Percentiles rank a stretch among this genome's conserved stretches.
Evolutionary conservation across 2,329 filamentous ascomycete genomes (phyloP).

Genomic region (Grosmannia serpens): DNA sequence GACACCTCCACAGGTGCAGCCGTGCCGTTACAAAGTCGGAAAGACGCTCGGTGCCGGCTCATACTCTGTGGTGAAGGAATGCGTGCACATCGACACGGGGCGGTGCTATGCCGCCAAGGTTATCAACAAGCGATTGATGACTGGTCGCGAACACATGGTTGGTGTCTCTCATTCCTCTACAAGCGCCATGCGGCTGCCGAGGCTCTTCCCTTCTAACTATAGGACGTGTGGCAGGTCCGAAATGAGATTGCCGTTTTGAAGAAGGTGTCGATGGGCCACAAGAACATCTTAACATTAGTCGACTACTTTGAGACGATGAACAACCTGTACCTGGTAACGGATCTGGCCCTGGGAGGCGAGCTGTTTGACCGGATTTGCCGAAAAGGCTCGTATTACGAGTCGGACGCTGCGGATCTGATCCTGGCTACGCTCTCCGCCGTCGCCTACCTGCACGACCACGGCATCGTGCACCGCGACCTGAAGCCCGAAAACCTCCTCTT

Average conservation of each 20-base stretch:
- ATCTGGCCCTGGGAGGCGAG: conserved; percentile 90
- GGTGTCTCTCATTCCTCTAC: conserved; percentile 10
- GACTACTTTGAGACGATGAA: conserved; percentile 99
- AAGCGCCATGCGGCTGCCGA: background rate
- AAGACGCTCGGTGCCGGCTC: conserved; percentile 95
- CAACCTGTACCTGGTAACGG: conserved; percentile 95
- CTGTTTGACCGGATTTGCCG: conserved; percentile 97
- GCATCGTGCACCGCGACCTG: conserved; percentile 93
- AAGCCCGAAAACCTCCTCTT: conserved; percentile 98
- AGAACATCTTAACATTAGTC: conserved; percentile 93
- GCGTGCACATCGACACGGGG: conserved; percentile 94
- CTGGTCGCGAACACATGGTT: conserved; percentile 96
- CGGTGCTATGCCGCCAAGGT: conserved; percentile 98
- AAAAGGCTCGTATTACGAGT: conserved; percentile 97
- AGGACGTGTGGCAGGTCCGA: conserved; percentile 50
- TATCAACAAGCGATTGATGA: conserved; percentile 98
- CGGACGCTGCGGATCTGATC: conserved; percentile 89
- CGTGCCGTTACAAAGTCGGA: conserved; percentile 95
- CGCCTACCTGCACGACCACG: conserved; percentile 95
- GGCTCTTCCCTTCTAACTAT: background rate
- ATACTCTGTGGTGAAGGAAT: conserved; percentile 98
- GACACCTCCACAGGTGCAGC: conserved; percentile 53
- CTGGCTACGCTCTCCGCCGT: conserved; percentile 93
- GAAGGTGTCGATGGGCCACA: conserved; percentile 96
- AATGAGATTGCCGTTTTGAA: conserved; percentile 98